Evolutionary conservation across 75 land plant genomes (phyloP), one percentile per base, ranked within the genome.

Genomic region (Cunninghamia lanceolata): DNA sequence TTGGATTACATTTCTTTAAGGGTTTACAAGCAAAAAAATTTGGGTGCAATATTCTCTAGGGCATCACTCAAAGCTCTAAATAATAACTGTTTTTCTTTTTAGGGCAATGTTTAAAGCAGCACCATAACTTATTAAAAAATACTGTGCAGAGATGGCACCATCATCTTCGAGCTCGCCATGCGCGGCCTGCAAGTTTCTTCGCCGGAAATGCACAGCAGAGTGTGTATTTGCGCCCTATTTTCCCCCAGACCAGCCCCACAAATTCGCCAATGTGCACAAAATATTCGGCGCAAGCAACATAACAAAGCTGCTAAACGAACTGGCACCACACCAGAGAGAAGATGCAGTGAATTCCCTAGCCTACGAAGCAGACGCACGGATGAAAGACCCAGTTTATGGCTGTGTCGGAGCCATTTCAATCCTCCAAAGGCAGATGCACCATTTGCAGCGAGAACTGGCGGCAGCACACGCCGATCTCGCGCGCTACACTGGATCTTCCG

Each of bases 231-330:
- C 94, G 16, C 94, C 94, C 0, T 93, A 93, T 83, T 93, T 92
- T 54, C 93, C 93, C 6, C 93, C 93, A 0, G 93, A 93, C 84
- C 91, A 91, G 83, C 93, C 93, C 10, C 93, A 89, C 81, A 93
- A 89, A 81, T 93, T 93, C 88, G 88, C 89, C 68, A 91, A 91
- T 75, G 93, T 93, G 6, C 94, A 93, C 87, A 89, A 89, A 85
- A 90, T 93, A 17, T 93, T 93, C 86, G 94, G 94, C 28, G 94
- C 94, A 47, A 93, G 93, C 87, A 93, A 93, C 71, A 92, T 93
- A 40, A 88, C 91, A n/a, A 93, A 93, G 89, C 90, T 93, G 82
- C 91, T 93, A 25, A 91, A 93, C 88, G 94, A 93, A 82, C 89
- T 93, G n/a, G 88, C 88, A 10, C 88, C 89, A 11, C 88, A 90